Evolutionary conservation across 345 rosid species (phyloP), one percentile per base, ranked within the genome.

Genomic region (Zanthoxylum bungeanum): DNA sequence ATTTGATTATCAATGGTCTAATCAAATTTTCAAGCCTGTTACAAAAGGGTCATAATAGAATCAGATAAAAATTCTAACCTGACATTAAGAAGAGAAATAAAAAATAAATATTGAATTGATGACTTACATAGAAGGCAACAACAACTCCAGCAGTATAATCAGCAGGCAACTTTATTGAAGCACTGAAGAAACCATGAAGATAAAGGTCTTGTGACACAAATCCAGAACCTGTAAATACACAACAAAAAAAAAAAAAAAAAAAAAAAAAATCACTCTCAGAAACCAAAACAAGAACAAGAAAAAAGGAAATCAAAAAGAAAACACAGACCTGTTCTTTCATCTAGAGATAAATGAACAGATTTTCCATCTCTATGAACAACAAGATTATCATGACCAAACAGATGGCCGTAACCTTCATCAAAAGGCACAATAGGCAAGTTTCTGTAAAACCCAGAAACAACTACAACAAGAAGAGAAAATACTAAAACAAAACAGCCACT

Each of bases 141-240:
- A 95, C 98, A 74, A 95, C 96, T 30, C 99, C 99, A 69, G 98
- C 99, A 53, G 98, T 91, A 72, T 95, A 95, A 85, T 95, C 99
- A 40, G 94, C 79, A 79, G 99, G 99, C 78, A 95, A 72, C 83
- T 91, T 95, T 33, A 95, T 88, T 40, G 93, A 88, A 70, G 97
- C 93, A 78, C 98, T 91, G 88, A 95, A 95, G 79, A 87, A 89
- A 0, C 99, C 99, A 82, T 93, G 96, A 51, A 89, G 82, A 81
- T 92, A 95, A 40, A 92, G 84, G 79, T 95, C 99, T 46, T 95
- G 93, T 58, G 99, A 95, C 53, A 81, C 94, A 82, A 95, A 95
- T 68, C 99, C 99, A 84, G 98, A 92, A 75, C 98, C 99, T 95
- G 97, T 8, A 64, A 22, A 50, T 49, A 62, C 40, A 9, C 14